Conservation (phyloP, 495 filamentous ascomycete genomes). For the Geopyxis carbonaria region DNA sequence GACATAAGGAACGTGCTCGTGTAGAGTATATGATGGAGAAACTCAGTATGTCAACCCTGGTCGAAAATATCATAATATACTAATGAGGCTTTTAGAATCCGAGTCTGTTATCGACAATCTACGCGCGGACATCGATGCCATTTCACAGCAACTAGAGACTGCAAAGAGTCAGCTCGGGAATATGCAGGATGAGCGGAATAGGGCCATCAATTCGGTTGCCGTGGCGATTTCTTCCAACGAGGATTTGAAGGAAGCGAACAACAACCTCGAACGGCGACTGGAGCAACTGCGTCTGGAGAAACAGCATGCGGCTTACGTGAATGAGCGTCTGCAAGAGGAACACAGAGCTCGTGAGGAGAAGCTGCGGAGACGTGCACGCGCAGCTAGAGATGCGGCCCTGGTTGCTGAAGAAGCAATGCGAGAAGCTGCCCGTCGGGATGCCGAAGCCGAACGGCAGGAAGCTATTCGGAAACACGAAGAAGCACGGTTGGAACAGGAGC, state of each 20-base stretch:
- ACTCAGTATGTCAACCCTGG: conserved; percentile 13
- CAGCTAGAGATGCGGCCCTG: conserved; percentile 15
- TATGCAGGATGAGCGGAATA: conserved; percentile 39
- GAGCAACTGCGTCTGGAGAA: conserved; percentile 31
- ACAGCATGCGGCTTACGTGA: conserved; percentile 3
- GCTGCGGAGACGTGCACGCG: conserved; percentile 8
- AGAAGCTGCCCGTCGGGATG: conserved; percentile 12
- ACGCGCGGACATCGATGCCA: conserved; percentile 40
- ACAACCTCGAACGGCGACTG: conserved; percentile 34
- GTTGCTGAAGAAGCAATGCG: conserved; percentile 14
- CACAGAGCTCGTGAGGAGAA: conserved; percentile 15
- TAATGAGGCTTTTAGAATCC: conserved; percentile 34
- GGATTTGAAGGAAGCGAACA: conserved; percentile 43
- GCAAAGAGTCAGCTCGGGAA: conserved; percentile 43
- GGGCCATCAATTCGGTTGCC: conserved; percentile 42
- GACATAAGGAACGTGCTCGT: conserved; percentile 27
- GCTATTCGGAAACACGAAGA: conserved; percentile 7
- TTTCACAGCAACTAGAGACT: conserved; percentile 41
- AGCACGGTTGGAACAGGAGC: conserved; percentile 12
- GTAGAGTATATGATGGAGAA: conserved; percentile 21
- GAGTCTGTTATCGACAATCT: conserved; percentile 41
- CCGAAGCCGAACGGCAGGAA: conserved; percentile 12
- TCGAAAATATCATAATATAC: background rate
- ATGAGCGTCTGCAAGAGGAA: conserved; percentile 11
- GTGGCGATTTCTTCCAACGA: conserved; percentile 46